Conservation (phyloP, 768 basidiomycete species). For the Candolleomyces efflorescens region DNA sequence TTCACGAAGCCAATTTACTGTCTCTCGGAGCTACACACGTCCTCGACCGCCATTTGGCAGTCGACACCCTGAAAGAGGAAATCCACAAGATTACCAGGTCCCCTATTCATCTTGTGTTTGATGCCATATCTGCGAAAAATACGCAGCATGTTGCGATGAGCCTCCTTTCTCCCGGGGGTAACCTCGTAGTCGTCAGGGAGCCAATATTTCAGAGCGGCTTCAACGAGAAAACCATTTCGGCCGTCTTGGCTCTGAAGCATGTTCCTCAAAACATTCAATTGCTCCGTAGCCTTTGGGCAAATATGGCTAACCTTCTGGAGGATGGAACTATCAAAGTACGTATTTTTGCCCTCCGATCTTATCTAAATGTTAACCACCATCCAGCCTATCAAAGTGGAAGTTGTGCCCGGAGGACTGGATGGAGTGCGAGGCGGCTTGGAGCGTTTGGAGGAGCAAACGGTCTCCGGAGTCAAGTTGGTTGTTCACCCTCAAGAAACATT, state of each 20-base stretch:
- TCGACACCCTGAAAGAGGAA: slow-evolving; percentile 13
- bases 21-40: slow-evolving; percentile 38
- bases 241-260: slow-evolving; percentile 8
- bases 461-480: slow-evolving; percentile 44
- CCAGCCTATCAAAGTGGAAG: slow-evolving; percentile 41
- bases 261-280: slow-evolving; percentile 13
- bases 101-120: slow-evolving; percentile 22
- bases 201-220: neutral
- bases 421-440: slow-evolving; percentile 39
- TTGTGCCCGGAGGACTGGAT: slow-evolving; percentile 39
- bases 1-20: slow-evolving; percentile 24
- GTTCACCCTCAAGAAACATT: slow-evolving; percentile 35
- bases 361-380: neutral
- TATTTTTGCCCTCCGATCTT: neutral
- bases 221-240: slow-evolving; percentile 9
- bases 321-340: slow-evolving; percentile 18
- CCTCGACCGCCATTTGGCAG: slow-evolving; percentile 23
- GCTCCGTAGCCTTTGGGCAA: slow-evolving; percentile 12
- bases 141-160: slow-evolving; percentile 21
- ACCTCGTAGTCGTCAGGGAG: neutral
- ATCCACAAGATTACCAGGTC: slow-evolving; percentile 21
- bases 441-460: slow-evolving; percentile 33
- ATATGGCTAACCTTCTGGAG: slow-evolving; percentile 12
- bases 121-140: slow-evolving; percentile 17
- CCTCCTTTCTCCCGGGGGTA: slow-evolving; percentile 27